Base-by-base conservation (phyloP, 352 stramenopile species). In the Globisporangium parvum region DNA sequence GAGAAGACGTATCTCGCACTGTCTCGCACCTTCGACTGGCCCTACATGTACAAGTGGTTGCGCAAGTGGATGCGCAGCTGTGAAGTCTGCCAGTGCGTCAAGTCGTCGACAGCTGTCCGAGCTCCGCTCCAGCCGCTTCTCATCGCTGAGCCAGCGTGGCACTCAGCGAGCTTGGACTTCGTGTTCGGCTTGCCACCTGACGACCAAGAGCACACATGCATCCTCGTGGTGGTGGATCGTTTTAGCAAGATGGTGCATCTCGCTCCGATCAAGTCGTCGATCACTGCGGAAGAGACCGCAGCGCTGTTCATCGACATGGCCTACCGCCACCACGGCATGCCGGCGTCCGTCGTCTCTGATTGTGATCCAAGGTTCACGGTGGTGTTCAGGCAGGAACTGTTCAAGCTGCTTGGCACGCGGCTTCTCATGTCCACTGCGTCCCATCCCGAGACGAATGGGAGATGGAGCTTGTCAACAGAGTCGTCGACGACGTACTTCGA, bases 211-310 rank as follows among this genome's bases (percentile, higher is more conserved):
- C 57, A 56, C 24, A 67, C 58, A 0, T 50, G 61, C 1, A 57
- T 74, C 20, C n/a, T 70, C 0, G 63, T 70, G 5, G 59, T 70
- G 14, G 59, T 80, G 4, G 62, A 73, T 6, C 52, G 61, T 4
- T 59, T 73, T 42, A 73, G 58, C 42, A 74, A 72, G 59, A 73
- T 66, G 60, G 11, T 63, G 0, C 53, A 75, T 33, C 51, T 71
- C 23, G 50, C 51, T 35, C 18, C 62, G 0, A 60, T 67, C 0
- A 0, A 28, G 0, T 5, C 21, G 0, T 48, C 51, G 0, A 60
- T 71, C 46, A 64, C 59, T 0, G 65, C 57, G 18, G 61, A 59
- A 10, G 52, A 53, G n/a, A 62, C 33, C 21, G 64, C 65, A 0
- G 17, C 9, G 28, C 24, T 74, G 17, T 74, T 74, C 35, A 1